phyloP scores from a whole-genome alignment of 768 basidiomycete species.

The Hygrophorus pudorinus region DNA sequence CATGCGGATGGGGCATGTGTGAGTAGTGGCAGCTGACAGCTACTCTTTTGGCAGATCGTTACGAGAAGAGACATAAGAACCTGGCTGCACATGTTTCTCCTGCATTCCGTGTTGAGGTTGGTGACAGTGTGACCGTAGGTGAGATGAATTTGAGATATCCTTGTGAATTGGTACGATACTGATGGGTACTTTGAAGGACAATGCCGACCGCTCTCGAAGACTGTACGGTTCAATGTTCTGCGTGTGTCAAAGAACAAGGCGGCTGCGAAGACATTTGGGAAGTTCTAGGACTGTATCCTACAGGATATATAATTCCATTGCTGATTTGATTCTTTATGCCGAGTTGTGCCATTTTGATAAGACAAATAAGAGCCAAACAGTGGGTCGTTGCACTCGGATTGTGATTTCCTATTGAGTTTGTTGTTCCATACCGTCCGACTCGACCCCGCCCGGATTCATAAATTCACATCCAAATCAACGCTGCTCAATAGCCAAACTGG shows the following conservation, averaged over 20 bases:
- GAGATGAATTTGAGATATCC: slow-evolving; percentile 22
- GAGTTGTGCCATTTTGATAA: too few species aligned
- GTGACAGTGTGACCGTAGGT: slow-evolving; percentile 95
- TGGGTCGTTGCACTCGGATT: background rate
- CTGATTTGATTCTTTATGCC: too few species aligned
- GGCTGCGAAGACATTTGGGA: slow-evolving; percentile 81
- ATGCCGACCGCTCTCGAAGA: slow-evolving; percentile 98
- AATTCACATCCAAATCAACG: slow-evolving; percentile 7
- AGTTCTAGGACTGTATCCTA: slow-evolving; percentile 51
- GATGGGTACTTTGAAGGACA: slow-evolving; percentile 48
- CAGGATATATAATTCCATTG: background rate
- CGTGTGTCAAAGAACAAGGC: slow-evolving; percentile 94
- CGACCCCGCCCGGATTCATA: too few species aligned
- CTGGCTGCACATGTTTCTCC: slow-evolving; percentile 94
- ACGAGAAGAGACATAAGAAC: slow-evolving; percentile 99
- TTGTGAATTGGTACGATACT: background rate
- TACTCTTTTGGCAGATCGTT: slow-evolving; percentile 68
- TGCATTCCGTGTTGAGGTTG: slow-evolving; percentile 95
- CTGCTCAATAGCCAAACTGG: slow-evolving; percentile 46
- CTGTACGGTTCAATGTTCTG: slow-evolving; percentile 98
- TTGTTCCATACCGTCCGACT: slow-evolving; percentile 2
- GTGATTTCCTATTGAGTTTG: background rate
- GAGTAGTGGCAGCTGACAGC: background rate
- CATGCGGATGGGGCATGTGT: background rate
- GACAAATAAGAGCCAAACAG: too few species aligned